Base-by-base conservation (phyloP, 208 protist species). In the Trypanosoma congolense region DNA sequence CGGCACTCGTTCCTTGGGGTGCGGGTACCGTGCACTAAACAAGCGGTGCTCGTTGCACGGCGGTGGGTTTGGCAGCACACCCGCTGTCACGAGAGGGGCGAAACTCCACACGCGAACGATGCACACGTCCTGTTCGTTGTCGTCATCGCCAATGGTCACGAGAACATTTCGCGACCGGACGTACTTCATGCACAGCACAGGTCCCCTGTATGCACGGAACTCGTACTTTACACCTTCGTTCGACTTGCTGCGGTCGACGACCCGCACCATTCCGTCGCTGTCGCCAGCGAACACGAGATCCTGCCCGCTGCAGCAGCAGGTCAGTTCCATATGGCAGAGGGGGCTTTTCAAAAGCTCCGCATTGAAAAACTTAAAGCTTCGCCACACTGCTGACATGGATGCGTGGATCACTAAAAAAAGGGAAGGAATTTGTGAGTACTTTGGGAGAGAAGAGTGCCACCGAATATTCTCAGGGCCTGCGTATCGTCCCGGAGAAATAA, bases 231-330 rank as follows among this genome's bases (percentile, higher is more conserved):
- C 18, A 44, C 12, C 56, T 19, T 41, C 21, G 21, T 18, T 65
- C n/a, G 19, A 19, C 14, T 53, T 51, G 31, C 83, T 73, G 42
- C 83, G 70, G 58, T 96, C 84, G 16, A 92, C 60, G 9, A 92
- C 62, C 46, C 74, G 70, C 3, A 97, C 70, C 12, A 73, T 75
- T 5, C 92, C 92, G 18, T 90, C 72, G 50, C 57, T 51, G 73
- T 87, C 87, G 26, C 90, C 92, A 38, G 95, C 74, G 36, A 96
- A 82, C 24, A 97, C 48, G 16, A 74, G 56, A 44, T 86, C 79
- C n/a, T 81, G 63, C 10, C 84, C 87, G 64, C 86, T 83, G 33
- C 83, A 86, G 50, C 64, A 75, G 52, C 74, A 81, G 38, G 77
- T 83, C 14, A 90, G 79, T 29, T 83, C 66, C 55, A 93, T 55